Conservation (phyloP, 2,329 filamentous ascomycete genomes). For the Drechslera avenae region DNA sequence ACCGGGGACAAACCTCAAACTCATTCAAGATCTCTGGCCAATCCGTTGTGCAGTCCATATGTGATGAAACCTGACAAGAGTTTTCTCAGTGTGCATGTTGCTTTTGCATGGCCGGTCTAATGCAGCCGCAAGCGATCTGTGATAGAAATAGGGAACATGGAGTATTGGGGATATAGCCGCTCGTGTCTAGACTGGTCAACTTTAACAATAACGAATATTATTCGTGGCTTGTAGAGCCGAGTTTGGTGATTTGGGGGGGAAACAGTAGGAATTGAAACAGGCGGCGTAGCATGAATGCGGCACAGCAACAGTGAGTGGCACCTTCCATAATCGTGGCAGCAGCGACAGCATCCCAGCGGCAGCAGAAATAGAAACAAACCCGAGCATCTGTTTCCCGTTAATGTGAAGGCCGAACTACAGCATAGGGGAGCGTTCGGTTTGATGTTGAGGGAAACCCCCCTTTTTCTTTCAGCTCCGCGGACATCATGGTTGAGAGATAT, state of each 20-base stretch:
- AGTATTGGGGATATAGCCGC: background rate
- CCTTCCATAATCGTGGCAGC: background rate
- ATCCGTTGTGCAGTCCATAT: too few species aligned
- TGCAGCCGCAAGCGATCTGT: slow-evolving; percentile 5
- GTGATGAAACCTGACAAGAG: too few species aligned
- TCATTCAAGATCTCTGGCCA: too few species aligned
- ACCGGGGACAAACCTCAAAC: too few species aligned
- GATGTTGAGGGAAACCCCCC: too few species aligned
- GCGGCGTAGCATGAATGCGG: slow-evolving; percentile 9
- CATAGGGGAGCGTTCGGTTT: too few species aligned
- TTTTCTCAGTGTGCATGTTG: too few species aligned
- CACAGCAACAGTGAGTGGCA: slow-evolving; percentile 7
- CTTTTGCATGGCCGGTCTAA: background rate
- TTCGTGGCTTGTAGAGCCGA: background rate
- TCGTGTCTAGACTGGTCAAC: background rate
- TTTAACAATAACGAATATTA: background rate
- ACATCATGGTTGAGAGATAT: too few species aligned
- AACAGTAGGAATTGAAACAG: background rate
- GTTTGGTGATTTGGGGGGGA: background rate
- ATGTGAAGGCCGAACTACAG: too few species aligned
- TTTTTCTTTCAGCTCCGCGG: too few species aligned
- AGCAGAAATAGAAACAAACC: background rate
- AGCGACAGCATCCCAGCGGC: background rate
- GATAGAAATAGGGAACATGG: background rate
- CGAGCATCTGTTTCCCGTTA: too few species aligned